Percentiles rank a stretch among this genome's conserved stretches.
Evolutionary conservation across 805 yeast genomes (phyloP).

Genomic region (Candida insectorum): DNA sequence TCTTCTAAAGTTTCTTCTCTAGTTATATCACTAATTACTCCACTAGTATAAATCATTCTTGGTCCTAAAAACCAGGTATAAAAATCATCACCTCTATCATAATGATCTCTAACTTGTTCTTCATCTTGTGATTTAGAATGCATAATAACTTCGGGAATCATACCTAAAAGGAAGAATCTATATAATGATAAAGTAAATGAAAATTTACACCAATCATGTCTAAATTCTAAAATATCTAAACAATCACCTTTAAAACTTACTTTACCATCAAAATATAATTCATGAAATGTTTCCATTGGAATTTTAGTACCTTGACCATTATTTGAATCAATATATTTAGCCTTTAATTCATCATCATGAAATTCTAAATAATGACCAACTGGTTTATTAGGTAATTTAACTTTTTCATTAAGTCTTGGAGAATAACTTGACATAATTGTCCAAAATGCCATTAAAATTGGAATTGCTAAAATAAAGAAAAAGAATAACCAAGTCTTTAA

Average conservation of each 20-base stretch:
- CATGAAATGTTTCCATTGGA: constrained; percentile 91
- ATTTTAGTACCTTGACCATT: constrained; percentile 68
- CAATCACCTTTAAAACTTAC: constrained; percentile 87
- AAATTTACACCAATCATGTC: constrained; percentile 90
- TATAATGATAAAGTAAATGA: constrained; percentile 72
- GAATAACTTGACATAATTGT: constrained; percentile 70
- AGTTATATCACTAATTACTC: constrained; percentile 70
- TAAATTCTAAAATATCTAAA: constrained; percentile 76
- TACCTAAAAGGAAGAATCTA: constrained; percentile 77
- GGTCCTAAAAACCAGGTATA: constrained; percentile 93
- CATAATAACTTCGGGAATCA: constrained; percentile 90
- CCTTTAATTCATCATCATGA: constrained; percentile 67
- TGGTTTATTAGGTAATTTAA: constrained; percentile 69
- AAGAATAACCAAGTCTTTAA: constrained; percentile 64
- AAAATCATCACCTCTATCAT: constrained; percentile 94
- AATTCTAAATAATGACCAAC: constrained; percentile 78
- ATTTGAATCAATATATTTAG: constrained; percentile 52
- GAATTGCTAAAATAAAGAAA: constrained; percentile 52
- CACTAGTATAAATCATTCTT: constrained; percentile 90
- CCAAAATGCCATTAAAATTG: constrained; percentile 83
- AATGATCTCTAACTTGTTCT: constrained; percentile 93
- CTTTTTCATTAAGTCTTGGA: constrained; percentile 80
- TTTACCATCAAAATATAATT: constrained; percentile 77
- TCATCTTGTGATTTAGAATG: constrained; percentile 93
- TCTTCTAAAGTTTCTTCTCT: constrained; percentile 71